Evolutionary conservation across 441 rosid species (phyloP), one percentile per base, ranked within the genome.

Genomic region (Theobroma grandiflorum): DNA sequence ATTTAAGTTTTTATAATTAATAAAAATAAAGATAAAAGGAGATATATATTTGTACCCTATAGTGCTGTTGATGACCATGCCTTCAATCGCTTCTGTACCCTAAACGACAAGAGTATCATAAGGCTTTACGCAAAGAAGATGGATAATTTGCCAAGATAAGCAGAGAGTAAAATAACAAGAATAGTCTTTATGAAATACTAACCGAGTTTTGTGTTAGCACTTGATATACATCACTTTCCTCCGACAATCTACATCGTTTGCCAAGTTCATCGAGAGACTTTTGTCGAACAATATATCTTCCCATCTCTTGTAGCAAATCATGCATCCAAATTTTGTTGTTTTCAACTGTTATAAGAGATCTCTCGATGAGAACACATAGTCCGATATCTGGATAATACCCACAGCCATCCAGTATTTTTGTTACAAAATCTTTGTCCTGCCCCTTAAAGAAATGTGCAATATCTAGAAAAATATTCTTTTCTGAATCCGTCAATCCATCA

Each of bases 301-400:
- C 97, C 95, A 93, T 93, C 66, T 91, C 94, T 62, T 78, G 78
- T 35, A 90, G 87, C 81, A 87, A 89, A 82, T 90, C 90, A 78
- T 93, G 95, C 89, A 90, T 86, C 95, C 94, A 82, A 57, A 93
- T 22, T 12, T 49, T 70, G 45, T 64, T 47, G n/a, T 76, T 67
- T 33, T 50, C 1, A 45, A 84, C 62, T 76, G 78, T 88, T 45
- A 93, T 22, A 8, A 93, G 92, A 72, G 92, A 90, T 82, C 83
- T 93, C 22, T 79, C 82, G 8, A 26, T 76, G 15, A 90, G 93
- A 3, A 84, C 84, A 78, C 37, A 58, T 38, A 93, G 80, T 42
- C 86, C 82, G 42, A 73, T 82, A 79, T 87, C 87, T 1, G 83
- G 78, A 0, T 65, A 75, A 59, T 87, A 83, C 62, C 83, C 88